Conservation (phyloP, 2,329 filamentous ascomycete species). For the Colletotrichum aenigma region DNA sequence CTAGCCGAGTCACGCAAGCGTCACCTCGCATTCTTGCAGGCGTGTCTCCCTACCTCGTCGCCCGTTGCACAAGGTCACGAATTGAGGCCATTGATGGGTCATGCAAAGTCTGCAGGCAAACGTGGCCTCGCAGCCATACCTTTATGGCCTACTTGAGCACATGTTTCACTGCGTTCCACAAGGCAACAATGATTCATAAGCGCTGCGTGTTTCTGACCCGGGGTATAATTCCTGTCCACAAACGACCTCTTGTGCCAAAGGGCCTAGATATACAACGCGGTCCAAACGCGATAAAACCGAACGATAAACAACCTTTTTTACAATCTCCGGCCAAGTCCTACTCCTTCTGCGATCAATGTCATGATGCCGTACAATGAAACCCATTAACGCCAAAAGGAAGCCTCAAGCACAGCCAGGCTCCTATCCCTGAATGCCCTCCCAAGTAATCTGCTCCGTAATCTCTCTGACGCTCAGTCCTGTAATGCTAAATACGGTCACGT, state of each 20-base stretch:
- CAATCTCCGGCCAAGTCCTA: slow-evolving; percentile 9
- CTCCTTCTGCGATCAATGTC: not conserved
- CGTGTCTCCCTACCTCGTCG: not conserved
- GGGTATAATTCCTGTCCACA: slow-evolving; percentile 13
- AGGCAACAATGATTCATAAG: not conserved
- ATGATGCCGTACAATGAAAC: not conserved
- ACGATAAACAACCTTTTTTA: not conserved
- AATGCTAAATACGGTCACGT: slow-evolving; percentile 66
- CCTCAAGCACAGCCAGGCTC: not conserved
- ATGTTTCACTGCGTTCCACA: not conserved
- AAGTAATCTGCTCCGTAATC: slow-evolving; percentile 44
- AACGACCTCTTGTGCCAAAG: slow-evolving; percentile 4
- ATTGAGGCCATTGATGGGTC: not conserved
- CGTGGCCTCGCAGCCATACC: not conserved
- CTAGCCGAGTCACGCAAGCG: not conserved
- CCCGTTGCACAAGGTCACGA: not conserved
- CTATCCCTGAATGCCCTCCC: slow-evolving; percentile 42
- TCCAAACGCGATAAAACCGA: not conserved
- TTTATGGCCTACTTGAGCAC: not conserved
- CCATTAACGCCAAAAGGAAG: not conserved
- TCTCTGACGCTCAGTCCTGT: slow-evolving; percentile 50
- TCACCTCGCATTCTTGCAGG: not conserved
- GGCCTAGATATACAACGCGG: slow-evolving; percentile 16
- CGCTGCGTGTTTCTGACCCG: not conserved
- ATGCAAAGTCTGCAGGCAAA: not conserved